These are phyloP conservation scores for Sporothrix humicola DNA, from an alignment of 2,329 filamentous ascomycete genomes.

Conservation along the genomic window DNA sequence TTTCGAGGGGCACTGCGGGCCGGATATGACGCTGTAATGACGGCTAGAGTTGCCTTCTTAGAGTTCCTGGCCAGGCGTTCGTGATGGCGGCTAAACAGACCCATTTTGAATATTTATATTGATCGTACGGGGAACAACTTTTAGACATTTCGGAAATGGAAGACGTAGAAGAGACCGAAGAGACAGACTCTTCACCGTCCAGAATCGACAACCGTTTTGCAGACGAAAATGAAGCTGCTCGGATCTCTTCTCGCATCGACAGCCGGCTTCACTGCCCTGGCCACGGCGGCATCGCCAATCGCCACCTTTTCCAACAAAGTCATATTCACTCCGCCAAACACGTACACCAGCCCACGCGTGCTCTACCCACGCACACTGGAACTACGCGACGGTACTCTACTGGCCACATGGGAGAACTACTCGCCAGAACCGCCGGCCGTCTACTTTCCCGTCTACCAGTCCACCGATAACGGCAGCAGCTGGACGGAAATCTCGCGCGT, in stretches of 20 bases:
- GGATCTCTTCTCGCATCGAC: background rate
- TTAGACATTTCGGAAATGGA: background rate
- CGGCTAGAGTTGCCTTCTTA: background rate
- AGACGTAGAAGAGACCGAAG: too few species aligned
- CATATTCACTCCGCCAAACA: conserved; percentile 52
- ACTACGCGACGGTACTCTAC: conserved; percentile 53
- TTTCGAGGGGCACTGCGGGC: background rate
- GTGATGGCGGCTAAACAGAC: conserved; percentile 1
- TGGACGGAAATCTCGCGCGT: conserved; percentile 70
- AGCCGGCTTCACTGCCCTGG: background rate
- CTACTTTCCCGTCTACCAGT: conserved; percentile 61
- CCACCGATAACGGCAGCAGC: conserved; percentile 59
- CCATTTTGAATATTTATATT: background rate
- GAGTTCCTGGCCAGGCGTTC: background rate
- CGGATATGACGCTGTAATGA: background rate
- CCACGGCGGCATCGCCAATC: background rate
- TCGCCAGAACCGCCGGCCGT: conserved; percentile 60
- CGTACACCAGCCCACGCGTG: conserved; percentile 52
- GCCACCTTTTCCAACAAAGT: conserved; percentile 40
- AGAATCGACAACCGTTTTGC: too few species aligned
- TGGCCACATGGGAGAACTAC: conserved; percentile 64
- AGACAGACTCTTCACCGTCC: background rate
- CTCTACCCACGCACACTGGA: conserved; percentile 54
- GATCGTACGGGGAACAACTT: background rate
- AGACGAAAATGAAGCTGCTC: background rate